A percentile compares a stretch with the other conserved stretches of the same genome.
Evolutionary conservation across 2,329 filamentous ascomycete species (phyloP).

Genomic region (Karstenula rhodostoma): DNA sequence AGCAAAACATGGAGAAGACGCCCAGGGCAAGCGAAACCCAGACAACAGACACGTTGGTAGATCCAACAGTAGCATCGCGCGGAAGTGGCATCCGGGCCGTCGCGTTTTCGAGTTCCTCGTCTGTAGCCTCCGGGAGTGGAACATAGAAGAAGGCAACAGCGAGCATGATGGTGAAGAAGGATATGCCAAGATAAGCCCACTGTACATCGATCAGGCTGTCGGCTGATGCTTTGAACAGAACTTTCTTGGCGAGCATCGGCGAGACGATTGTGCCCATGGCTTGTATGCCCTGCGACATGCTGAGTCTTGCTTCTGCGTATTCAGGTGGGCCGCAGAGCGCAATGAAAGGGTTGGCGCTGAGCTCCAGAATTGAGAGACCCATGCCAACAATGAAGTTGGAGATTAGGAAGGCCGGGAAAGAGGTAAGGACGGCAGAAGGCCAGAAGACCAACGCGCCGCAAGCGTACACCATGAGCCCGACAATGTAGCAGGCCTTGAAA

Average conservation of each 20-base stretch:
- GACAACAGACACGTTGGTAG: conserved; percentile 57
- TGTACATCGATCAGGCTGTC: conserved; percentile 67
- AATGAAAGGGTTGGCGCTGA: conserved; percentile 69
- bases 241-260: conserved; percentile 66
- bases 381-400: conserved; percentile 70
- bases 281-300: conserved; percentile 68
- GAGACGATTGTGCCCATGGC: conserved; percentile 67
- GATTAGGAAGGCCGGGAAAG: conserved; percentile 66
- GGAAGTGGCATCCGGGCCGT: conserved; percentile 54
- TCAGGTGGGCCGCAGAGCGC: conserved; percentile 67
- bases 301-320: conserved; percentile 67
- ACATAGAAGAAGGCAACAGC: conserved; percentile 69
- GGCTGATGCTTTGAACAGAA: conserved; percentile 62
- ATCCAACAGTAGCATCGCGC: conserved; percentile 51
- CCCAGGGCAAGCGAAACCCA: conserved; percentile 65
- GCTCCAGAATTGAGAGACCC: conserved; percentile 67
- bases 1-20: conserved; percentile 65
- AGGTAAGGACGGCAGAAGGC: conserved; percentile 69
- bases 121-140: conserved; percentile 68
- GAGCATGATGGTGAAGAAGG: conserved; percentile 66
- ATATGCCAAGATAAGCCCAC: conserved; percentile 71
- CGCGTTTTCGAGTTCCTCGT: conserved; percentile 65
- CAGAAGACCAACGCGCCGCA: conserved; percentile 69
- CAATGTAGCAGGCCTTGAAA: conserved; percentile 69
- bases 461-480: conserved; percentile 69